Percentiles rank a stretch among this genome's conserved stretches.
Evolutionary conservation across 371 early-diverging fungal genomes (phyloP).

Genomic region (Apophysomyces sp.): DNA sequence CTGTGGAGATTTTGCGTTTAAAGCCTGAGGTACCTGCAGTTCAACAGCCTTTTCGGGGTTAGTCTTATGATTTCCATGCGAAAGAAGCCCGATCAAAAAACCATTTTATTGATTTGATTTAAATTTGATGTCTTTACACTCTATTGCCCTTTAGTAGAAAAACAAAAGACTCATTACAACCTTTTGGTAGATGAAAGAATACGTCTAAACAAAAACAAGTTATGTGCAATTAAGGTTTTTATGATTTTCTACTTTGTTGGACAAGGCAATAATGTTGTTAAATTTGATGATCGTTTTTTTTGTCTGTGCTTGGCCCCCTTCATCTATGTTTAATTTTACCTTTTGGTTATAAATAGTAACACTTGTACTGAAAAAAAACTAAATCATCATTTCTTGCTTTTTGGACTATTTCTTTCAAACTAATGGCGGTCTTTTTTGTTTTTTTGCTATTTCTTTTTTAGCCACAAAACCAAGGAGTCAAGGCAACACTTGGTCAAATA

Average conservation of each 20-base stretch:
- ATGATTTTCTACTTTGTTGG: not conserved
- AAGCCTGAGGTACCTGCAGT: not conserved
- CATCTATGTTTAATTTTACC: not conserved
- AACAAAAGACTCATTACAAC: no score
- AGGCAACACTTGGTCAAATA: not conserved
- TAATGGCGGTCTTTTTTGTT: no score
- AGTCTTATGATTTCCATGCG: conserved; percentile 1
- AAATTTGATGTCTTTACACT: no score
- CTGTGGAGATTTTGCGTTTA: not conserved
- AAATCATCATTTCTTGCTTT: no score
- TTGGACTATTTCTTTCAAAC: no score
- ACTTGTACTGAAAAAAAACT: not conserved
- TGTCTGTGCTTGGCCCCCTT: not conserved
- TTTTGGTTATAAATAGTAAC: not conserved
- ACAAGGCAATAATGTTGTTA: not conserved
- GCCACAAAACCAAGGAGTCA: not conserved
- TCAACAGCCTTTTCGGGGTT: conserved; percentile 2
- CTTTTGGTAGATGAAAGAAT: no score
- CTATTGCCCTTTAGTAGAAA: no score
- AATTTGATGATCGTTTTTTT: not conserved
- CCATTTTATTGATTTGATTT: no score
- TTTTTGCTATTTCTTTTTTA: not conserved
- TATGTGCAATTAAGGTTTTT: no score
- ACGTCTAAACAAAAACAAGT: no score
- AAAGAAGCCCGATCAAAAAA: not conserved